Conservation (phyloP, 2,329 filamentous ascomycete genomes). For the Xylariaceae sp. region DNA sequence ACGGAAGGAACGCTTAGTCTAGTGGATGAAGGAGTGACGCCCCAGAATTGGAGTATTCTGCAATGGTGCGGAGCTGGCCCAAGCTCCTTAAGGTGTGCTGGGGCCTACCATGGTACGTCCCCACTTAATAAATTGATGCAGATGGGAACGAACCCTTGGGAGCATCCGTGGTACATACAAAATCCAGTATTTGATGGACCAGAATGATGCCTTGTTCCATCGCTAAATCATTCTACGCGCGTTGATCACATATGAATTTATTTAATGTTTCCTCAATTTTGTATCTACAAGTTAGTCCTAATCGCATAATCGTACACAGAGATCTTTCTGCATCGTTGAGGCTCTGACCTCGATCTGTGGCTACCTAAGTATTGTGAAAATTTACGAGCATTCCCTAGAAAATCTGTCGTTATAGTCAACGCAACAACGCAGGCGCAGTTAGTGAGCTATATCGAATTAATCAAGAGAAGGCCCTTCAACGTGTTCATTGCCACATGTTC, state of each 20-base stretch:
- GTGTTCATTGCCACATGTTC: slow-evolving; percentile 7
- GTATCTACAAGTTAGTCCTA: slow-evolving; percentile 31
- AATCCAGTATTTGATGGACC: no score
- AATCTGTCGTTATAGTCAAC: slow-evolving; percentile 8
- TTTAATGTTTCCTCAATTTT: slow-evolving; percentile 12
- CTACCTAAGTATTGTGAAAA: slow-evolving; percentile 2
- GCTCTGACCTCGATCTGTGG: background rate
- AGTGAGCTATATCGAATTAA: slow-evolving; percentile 17
- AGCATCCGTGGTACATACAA: no score
- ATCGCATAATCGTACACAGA: slow-evolving; percentile 22
- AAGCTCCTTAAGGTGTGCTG: no score
- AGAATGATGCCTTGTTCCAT: background rate
- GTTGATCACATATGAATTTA: background rate
- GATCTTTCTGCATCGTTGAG: background rate
- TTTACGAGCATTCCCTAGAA: slow-evolving; percentile 17
- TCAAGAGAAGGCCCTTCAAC: slow-evolving; percentile 16
- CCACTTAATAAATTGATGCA: no score
- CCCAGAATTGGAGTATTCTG: background rate
- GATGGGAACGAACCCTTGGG: no score
- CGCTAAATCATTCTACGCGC: background rate
- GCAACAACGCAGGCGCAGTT: slow-evolving; percentile 20
- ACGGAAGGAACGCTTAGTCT: no score
- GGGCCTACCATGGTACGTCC: no score
- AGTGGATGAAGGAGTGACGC: no score
- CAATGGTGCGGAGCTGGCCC: background rate